These are phyloP conservation scores for Eurotiales sp. DNA, from an alignment of 2,329 filamentous ascomycete genomes.

Conservation along the genomic window DNA sequence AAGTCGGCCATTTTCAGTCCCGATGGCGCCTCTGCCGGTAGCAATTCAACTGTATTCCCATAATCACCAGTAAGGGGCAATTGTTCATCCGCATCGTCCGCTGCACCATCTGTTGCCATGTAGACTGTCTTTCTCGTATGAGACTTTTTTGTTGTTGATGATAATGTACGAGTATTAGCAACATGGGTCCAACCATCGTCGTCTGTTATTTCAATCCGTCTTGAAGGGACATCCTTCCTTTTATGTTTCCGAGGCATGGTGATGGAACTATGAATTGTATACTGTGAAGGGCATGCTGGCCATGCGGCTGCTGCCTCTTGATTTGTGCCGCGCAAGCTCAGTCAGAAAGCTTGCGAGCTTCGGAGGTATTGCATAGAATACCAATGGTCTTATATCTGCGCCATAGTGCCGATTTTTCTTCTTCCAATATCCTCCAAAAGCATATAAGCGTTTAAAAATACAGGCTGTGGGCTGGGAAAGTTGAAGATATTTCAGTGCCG, in stretches of 20 bases:
- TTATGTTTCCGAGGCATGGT: constrained; percentile 30
- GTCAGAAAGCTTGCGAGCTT: too few species aligned
- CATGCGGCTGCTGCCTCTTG: too few species aligned
- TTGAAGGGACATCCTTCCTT: constrained; percentile 19
- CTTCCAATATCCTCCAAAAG: too few species aligned
- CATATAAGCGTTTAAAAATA: too few species aligned
- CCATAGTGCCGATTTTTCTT: too few species aligned
- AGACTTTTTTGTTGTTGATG: too few species aligned
- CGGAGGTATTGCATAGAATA: too few species aligned
- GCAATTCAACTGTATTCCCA: constrained; percentile 15
- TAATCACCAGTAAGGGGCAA: not conserved
- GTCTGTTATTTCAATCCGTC: constrained; percentile 37
- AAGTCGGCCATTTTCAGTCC: constrained; percentile 29
- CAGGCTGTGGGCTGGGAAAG: too few species aligned
- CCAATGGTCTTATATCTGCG: too few species aligned
- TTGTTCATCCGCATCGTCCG: not conserved
- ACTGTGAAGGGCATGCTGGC: too few species aligned
- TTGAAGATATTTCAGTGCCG: too few species aligned
- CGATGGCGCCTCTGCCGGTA: constrained; percentile 35
- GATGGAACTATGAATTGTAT: constrained; percentile 27
- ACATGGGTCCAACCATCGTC: constrained; percentile 44
- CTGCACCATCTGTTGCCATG: constrained; percentile 12
- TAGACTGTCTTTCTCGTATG: not conserved
- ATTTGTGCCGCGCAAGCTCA: too few species aligned
- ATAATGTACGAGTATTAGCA: constrained; percentile 24